A percentile compares a stretch with the other conserved stretches of the same genome.
phyloP scores from a whole-genome alignment of 345 rosid genomes.

The Odontarrhena argentea region DNA sequence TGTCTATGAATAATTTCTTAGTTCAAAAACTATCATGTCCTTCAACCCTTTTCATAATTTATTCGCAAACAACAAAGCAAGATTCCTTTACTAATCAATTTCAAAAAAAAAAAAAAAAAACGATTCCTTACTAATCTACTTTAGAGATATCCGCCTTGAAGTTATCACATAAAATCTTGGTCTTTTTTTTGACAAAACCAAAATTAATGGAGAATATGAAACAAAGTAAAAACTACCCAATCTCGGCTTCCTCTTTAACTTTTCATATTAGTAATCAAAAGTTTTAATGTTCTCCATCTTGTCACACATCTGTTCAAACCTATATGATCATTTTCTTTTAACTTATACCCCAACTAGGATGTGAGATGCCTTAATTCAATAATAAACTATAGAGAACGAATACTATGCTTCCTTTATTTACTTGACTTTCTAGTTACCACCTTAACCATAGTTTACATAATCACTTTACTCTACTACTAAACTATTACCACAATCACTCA shows the following conservation, averaged over 20 bases:
- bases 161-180: neutral
- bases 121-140: too few species aligned
- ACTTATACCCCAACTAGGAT: neutral
- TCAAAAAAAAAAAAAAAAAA: too few species aligned
- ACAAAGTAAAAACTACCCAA: constrained; percentile 12
- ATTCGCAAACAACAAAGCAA: neutral
- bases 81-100: neutral
- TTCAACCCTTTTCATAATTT: neutral
- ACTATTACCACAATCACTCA: neutral
- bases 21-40: too few species aligned
- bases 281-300: constrained; percentile 19
- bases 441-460: constrained; percentile 6
- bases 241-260: neutral
- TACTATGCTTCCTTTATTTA: constrained; percentile 8
- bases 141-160: neutral
- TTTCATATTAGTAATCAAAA: neutral
- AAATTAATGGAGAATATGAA: neutral
- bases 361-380: constrained; percentile 8
- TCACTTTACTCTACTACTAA: neutral
- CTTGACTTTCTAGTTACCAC: constrained; percentile 8
- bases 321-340: constrained; percentile 1
- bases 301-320: constrained; percentile 14
- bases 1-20: neutral
- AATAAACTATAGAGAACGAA: neutral
- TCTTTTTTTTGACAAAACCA: neutral